These are phyloP conservation scores for Clavispora phyllophila DNA, from an alignment of 805 yeast species.

Conservation along the genomic window DNA sequence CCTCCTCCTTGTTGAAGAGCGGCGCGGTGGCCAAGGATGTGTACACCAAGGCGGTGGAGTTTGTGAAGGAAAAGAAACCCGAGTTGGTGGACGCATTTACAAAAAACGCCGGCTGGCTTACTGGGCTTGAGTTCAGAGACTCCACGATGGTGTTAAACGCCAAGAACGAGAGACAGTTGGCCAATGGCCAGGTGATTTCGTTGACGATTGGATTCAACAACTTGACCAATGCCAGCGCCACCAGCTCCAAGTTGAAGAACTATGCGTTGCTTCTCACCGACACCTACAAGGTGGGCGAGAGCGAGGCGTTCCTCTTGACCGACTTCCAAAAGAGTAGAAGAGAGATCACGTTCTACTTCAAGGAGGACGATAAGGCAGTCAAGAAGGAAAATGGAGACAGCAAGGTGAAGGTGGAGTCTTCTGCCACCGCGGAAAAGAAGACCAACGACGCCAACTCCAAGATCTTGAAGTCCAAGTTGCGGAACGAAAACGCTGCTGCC, in stretches of 20 bases:
- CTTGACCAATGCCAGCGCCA: conserved; percentile 43
- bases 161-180: conserved; percentile 63
- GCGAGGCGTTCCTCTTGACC: conserved; percentile 63
- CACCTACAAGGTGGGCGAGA: conserved; percentile 65
- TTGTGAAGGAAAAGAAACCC: conserved; percentile 55
- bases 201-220: conserved; percentile 74
- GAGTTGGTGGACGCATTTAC: conserved; percentile 61
- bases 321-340: conserved; percentile 65
- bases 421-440: conserved; percentile 26
- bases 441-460: conserved; percentile 47
- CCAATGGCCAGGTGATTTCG: conserved; percentile 70
- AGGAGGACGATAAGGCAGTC: conserved; percentile 51
- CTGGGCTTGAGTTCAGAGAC: conserved; percentile 88
- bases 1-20: conserved; percentile 49
- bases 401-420: conserved; percentile 36
- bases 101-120: conserved; percentile 80
- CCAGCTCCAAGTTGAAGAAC: conserved; percentile 45
- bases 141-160: conserved; percentile 65
- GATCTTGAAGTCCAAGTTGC: conserved; percentile 70
- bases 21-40: conserved; percentile 67
- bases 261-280: conserved; percentile 78
- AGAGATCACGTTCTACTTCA: conserved; percentile 80
- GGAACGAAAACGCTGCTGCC: conserved; percentile 71
- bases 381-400: conserved; percentile 14
- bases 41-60: conserved; percentile 58